A percentile compares a stretch with the other conserved stretches of the same genome.
These are phyloP conservation scores for Rhizophagus clarus DNA, from an alignment of 192 early-diverging fungal species.

Conservation along the genomic window DNA sequence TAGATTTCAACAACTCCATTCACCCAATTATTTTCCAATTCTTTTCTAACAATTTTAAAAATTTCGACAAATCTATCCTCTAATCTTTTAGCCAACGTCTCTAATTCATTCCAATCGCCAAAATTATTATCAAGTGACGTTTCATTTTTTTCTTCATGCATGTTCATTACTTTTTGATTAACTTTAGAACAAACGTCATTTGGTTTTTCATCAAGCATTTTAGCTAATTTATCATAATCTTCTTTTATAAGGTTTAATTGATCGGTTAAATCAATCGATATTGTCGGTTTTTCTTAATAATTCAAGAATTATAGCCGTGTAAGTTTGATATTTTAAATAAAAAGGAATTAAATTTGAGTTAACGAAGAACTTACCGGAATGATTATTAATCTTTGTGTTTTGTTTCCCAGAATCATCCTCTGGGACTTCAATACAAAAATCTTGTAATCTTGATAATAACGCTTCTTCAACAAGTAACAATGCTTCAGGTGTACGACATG, in stretches of 20 bases:
- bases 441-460: slow-evolving; percentile 1
- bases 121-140: not conserved
- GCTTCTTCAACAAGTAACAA: slow-evolving; percentile 24
- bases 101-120: not conserved
- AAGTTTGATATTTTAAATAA: not conserved
- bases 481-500: slow-evolving; percentile 7
- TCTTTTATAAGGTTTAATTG: not conserved
- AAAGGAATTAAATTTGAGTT: not conserved
- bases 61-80: not conserved
- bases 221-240: not conserved
- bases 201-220: not conserved
- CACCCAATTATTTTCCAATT: not conserved
- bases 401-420: not conserved
- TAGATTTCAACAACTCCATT: not conserved
- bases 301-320: not conserved
- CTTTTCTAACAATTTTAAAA: not conserved
- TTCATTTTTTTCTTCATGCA: no score
- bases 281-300: not conserved
- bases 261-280: not conserved
- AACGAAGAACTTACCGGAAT: not conserved
- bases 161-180: not conserved
- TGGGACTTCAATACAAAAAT: not conserved
- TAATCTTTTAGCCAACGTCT: not conserved
- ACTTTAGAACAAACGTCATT: not conserved
- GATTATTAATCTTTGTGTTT: not conserved